Evolutionary conservation across 441 rosid species (phyloP).

Genomic region (Erodium chrysanthum): DNA sequence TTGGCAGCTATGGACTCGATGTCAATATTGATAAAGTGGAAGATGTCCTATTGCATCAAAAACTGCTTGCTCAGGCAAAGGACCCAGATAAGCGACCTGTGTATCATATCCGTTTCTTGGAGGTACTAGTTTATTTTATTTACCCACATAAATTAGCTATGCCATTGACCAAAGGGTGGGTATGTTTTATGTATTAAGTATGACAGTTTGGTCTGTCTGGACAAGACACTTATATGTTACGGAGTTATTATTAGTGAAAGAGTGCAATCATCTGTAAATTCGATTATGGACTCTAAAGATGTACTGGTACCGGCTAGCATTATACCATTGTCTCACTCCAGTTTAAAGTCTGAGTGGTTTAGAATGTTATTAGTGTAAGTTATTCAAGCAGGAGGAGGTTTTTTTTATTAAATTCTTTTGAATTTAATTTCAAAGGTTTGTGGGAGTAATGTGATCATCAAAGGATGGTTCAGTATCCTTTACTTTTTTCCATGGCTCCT

Average conservation of each 20-base stretch:
- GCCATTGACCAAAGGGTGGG: too few species aligned
- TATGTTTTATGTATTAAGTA: too few species aligned
- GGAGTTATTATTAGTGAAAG: too few species aligned
- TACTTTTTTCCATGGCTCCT: not conserved
- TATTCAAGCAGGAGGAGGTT: not conserved
- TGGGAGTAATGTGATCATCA: not conserved
- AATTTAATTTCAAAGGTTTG: not conserved
- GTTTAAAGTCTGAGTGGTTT: not conserved
- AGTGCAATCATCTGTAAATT: too few species aligned
- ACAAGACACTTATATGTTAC: too few species aligned
- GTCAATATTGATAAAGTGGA: slow-evolving; percentile 62
- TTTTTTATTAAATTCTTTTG: not conserved
- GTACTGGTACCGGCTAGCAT: not conserved
- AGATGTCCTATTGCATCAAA: slow-evolving; percentile 50
- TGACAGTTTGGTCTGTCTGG: too few species aligned
- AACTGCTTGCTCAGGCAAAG: slow-evolving; percentile 48
- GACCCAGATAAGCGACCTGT: slow-evolving; percentile 53
- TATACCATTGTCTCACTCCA: not conserved
- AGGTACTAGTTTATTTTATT: slow-evolving; percentile 32
- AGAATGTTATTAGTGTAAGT: not conserved
- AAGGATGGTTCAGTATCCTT: too few species aligned
- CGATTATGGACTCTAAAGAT: too few species aligned
- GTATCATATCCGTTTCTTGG: slow-evolving; percentile 48
- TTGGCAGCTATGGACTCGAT: slow-evolving; percentile 49
- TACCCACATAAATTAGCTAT: too few species aligned